Percentiles rank a stretch among this genome's conserved stretches.
Evolutionary conservation across 2,329 filamentous ascomycete genomes (phyloP).

Genomic region (Aschersonia sp.): DNA sequence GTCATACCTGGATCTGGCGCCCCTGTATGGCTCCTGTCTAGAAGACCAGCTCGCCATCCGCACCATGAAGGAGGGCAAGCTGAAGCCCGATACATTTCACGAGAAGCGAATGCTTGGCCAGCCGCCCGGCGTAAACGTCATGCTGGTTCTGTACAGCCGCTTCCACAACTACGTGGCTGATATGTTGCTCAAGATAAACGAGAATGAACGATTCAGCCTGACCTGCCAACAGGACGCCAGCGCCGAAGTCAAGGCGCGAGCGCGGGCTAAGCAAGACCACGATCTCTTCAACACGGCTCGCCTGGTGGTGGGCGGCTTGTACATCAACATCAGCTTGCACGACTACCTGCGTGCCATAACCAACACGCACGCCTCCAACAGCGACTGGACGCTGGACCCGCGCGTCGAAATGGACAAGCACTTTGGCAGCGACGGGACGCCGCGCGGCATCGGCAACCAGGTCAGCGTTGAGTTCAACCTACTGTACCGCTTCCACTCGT

Average conservation of each 20-base stretch:
- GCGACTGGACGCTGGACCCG: slow-evolving; percentile 39
- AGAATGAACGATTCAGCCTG: slow-evolving; percentile 20
- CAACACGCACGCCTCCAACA: slow-evolving; percentile 36
- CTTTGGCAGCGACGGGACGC: slow-evolving; percentile 10
- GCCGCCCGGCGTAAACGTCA: slow-evolving; percentile 49
- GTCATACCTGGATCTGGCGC: slow-evolving; percentile 31
- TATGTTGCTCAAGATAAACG: slow-evolving; percentile 42
- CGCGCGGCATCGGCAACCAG: slow-evolving; percentile 18
- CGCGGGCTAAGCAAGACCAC: slow-evolving; percentile 12
- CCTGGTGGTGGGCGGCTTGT: slow-evolving; percentile 40
- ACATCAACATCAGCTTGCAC: slow-evolving; percentile 31
- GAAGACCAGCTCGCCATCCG: slow-evolving; percentile 19
- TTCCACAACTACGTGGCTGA: slow-evolving; percentile 73
- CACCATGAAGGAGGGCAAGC: slow-evolving; percentile 15
- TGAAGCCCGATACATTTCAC: slow-evolving; percentile 46
- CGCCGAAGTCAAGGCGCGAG: background rate
- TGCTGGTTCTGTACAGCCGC: slow-evolving; percentile 58
- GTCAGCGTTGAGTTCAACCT: slow-evolving; percentile 20
- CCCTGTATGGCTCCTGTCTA: slow-evolving; percentile 23
- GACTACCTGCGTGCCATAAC: slow-evolving; percentile 21
- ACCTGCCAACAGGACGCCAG: slow-evolving; percentile 2
- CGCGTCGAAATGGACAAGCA: slow-evolving; percentile 2
- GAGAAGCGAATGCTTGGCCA: slow-evolving; percentile 50
- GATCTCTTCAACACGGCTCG: slow-evolving; percentile 24
- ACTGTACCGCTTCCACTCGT: slow-evolving; percentile 19